Percentiles rank a stretch among this genome's conserved stretches.
Evolutionary conservation across 2,329 filamentous ascomycete genomes (phyloP).

Genomic region (Penicillium sp.): DNA sequence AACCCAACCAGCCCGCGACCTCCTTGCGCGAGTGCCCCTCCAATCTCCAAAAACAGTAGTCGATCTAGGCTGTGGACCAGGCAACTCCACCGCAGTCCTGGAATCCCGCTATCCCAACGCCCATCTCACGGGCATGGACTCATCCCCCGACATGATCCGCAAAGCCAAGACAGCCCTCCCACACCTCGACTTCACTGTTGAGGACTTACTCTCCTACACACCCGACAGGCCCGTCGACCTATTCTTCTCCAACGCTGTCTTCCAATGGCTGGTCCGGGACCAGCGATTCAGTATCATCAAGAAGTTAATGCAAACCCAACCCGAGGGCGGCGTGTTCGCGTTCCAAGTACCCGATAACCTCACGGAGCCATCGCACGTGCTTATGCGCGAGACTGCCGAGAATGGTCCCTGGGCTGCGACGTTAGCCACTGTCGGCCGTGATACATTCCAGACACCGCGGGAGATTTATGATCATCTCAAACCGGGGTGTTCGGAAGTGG

Average conservation of each 20-base stretch:
- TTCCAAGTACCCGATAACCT: constrained; percentile 59
- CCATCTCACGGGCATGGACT: constrained; percentile 55
- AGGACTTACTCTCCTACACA: constrained; percentile 49
- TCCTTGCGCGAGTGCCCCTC: constrained; percentile 53
- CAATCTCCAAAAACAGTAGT: constrained; percentile 49
- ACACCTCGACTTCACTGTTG: constrained; percentile 48
- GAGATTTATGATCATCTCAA: constrained; percentile 55
- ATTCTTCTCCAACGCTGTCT: constrained; percentile 60
- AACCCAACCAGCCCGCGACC: constrained; percentile 56
- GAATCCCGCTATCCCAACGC: constrained; percentile 52
- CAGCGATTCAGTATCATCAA: constrained; percentile 51
- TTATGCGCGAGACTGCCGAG: constrained; percentile 52
- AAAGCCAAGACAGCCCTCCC: constrained; percentile 50
- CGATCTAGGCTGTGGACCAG: constrained; percentile 64
- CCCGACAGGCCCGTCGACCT: constrained; percentile 44
- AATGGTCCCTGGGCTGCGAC: constrained; percentile 43
- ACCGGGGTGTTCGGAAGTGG: constrained; percentile 46
- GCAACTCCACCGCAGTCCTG: constrained; percentile 59
- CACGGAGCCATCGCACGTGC: constrained; percentile 50
- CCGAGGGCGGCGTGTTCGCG: constrained; percentile 54
- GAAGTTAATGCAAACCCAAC: constrained; percentile 46
- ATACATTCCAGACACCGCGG: constrained; percentile 51
- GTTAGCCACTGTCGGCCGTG: constrained; percentile 43
- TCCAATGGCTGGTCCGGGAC: constrained; percentile 57
- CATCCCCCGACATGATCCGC: constrained; percentile 58